A percentile compares a stretch with the other conserved stretches of the same genome.
Evolutionary conservation across 768 basidiomycete species (phyloP).

Genomic region (Boletus speciosus): DNA sequence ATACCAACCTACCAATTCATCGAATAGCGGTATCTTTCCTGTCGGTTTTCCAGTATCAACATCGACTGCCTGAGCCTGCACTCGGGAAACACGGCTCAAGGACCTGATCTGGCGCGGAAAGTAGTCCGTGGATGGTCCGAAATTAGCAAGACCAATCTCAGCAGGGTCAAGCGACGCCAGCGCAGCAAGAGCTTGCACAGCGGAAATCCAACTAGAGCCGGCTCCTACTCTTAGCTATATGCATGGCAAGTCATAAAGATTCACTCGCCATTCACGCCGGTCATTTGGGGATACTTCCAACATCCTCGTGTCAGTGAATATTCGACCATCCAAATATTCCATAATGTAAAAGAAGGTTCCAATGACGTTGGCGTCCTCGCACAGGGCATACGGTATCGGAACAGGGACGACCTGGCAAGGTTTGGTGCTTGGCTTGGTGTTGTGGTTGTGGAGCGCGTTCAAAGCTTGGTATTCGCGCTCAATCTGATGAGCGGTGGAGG

Average conservation of each 20-base stretch:
- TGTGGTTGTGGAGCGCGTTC: conserved; percentile 71
- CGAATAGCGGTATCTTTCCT: conserved; percentile 74
- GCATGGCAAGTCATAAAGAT: background rate
- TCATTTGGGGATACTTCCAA: conserved; percentile 60
- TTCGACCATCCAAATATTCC: conserved; percentile 92
- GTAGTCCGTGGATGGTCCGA: conserved; percentile 75
- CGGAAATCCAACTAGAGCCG: conserved; percentile 67
- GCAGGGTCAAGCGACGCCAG: conserved; percentile 63
- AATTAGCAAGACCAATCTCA: conserved; percentile 63
- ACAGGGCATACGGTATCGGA: conserved; percentile 79
- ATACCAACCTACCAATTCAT: conserved; percentile 78
- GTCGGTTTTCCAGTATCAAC: conserved; percentile 54
- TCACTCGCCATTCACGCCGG: conserved; percentile 65
- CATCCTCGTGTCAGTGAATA: conserved; percentile 85
- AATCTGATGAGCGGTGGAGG: conserved; percentile 90
- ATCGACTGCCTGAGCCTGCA: conserved; percentile 68
- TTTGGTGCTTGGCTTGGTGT: conserved; percentile 48
- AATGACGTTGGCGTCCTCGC: conserved; percentile 71
- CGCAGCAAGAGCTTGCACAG: conserved; percentile 64
- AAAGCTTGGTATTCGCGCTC: conserved; percentile 90
- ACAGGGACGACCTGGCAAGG: conserved; percentile 66
- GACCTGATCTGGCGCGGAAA: conserved; percentile 94
- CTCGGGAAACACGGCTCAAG: conserved; percentile 73
- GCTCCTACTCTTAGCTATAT: background rate
- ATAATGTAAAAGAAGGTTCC: conserved; percentile 96